Base-by-base conservation (phyloP, 371 early-diverging fungal species). In the Choanephora cucurbitarum region DNA sequence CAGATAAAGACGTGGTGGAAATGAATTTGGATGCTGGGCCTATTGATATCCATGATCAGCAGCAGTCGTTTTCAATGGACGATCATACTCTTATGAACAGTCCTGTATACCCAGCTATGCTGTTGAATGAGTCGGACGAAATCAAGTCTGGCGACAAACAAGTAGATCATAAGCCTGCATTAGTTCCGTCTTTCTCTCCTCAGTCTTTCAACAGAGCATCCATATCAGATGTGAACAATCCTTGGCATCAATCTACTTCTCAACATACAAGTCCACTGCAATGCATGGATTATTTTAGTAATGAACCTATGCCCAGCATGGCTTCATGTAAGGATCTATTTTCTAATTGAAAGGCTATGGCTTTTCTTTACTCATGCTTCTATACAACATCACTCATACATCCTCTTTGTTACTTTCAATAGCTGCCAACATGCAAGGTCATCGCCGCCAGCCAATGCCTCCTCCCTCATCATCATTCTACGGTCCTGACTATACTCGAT, bases 1-100 rank as follows among this genome's bases (percentile, higher is more conserved):
- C 57, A 34, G 76, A 76, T 45, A 67, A 58, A n/a, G 76, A 76
- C 42, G 69, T 76, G 0, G 57, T 64, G 13, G 76, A 72, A 43
- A 76, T 76, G 57, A 58, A 66, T 11, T 39, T 73, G 34, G 65
- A 73, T 51, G 39, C 66, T 6, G 62, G 33, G 7, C 32, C 41
- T 5, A 17, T 44, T 46, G 28, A 31, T 19, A 9, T 19, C n/a
- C 21, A 32, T 31, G 28, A 28, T 28, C 28, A 28, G 28, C 32
- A 31, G 4, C 2, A 39, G 11, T 42, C 41, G 0, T 49, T 45
- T 24, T 41, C 40, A 24, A 19, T 4, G 14, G 58, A 52, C 15
- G 39, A 53, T 9, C 6, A 23, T 28, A 7, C 37, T 14, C 37
- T 18, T 39, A 5, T 33, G 40, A 48, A 21, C 21, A 52, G 52